Percentiles rank a stretch among this genome's conserved stretches.
phyloP scores from a whole-genome alignment of 1,284 basidiomycete species.

The Mrakiaceae sp. region DNA sequence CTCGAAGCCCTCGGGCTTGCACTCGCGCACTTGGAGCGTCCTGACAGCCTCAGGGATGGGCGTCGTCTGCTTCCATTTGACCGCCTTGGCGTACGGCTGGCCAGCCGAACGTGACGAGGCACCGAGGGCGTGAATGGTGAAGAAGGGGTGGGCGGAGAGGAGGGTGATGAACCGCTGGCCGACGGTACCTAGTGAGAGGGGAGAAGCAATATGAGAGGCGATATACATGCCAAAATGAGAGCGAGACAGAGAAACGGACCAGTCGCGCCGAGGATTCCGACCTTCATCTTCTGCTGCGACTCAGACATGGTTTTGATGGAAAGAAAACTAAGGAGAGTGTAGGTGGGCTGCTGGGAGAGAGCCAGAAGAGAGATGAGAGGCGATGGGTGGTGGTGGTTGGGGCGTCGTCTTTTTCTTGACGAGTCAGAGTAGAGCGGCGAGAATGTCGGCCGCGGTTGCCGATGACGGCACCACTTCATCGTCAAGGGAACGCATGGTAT shows the following conservation, averaged over 20 bases:
- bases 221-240: neutral
- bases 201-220: neutral
- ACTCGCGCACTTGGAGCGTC: constrained; percentile 65
- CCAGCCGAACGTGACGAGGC: constrained; percentile 83
- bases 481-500: no score
- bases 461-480: no score
- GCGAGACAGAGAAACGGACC: constrained; percentile 38
- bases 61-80: constrained; percentile 81
- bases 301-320: no score
- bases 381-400: no score
- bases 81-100: constrained; percentile 64
- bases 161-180: constrained; percentile 91
- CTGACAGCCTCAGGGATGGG: constrained; percentile 60
- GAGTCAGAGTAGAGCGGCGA: no score
- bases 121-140: constrained; percentile 74
- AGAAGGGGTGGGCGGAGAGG: constrained; percentile 81
- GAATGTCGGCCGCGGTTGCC: no score
- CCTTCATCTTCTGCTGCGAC: constrained; percentile 46
- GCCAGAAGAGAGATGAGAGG: no score
- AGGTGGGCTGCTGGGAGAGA: no score
- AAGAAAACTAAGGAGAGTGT: no score
- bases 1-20: constrained; percentile 59
- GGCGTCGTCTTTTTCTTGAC: no score
- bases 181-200: constrained; percentile 47
- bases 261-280: constrained; percentile 91